phyloP scores from a whole-genome alignment of 2,329 filamentous ascomycete genomes.

The Didymella exigua region DNA sequence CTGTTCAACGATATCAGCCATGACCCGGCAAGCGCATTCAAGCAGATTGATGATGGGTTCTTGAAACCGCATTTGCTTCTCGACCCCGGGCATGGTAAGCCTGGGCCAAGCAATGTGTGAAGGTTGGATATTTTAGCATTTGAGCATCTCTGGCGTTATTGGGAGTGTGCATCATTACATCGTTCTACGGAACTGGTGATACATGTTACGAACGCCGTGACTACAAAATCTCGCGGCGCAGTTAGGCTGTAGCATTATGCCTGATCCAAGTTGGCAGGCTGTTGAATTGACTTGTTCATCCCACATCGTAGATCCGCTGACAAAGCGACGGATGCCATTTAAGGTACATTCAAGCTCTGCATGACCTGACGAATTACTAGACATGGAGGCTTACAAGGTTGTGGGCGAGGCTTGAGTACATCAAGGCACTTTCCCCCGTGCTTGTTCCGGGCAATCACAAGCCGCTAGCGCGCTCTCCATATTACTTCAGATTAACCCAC shows the following conservation, averaged over 20 bases:
- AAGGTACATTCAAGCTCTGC: constrained; percentile 12
- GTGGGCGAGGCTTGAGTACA: constrained; percentile 13
- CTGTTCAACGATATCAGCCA: constrained; percentile 78
- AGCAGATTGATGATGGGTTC: constrained; percentile 91
- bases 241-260: constrained; percentile 12
- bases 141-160: constrained; percentile 31
- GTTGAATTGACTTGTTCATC: background rate
- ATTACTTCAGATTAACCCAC: constrained; percentile 22
- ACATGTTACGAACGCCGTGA: constrained; percentile 1
- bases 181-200: background rate
- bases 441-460: constrained; percentile 5
- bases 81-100: constrained; percentile 60
- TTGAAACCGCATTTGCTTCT: constrained; percentile 90
- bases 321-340: background rate
- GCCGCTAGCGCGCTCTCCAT: constrained; percentile 12
- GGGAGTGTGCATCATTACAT: background rate
- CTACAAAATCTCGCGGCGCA: background rate
- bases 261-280: background rate
- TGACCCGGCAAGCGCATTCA: constrained; percentile 88
- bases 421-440: constrained; percentile 9
- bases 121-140: constrained; percentile 1
- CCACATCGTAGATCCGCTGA: background rate
- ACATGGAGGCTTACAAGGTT: constrained; percentile 8
- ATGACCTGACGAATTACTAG: constrained; percentile 1
- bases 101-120: constrained; percentile 45